A percentile compares a stretch with the other conserved stretches of the same genome.
These are phyloP conservation scores for Hsuehochloa calcarea DNA, from an alignment of 176 grass and related monocot genomes.

Conservation along the genomic window DNA sequence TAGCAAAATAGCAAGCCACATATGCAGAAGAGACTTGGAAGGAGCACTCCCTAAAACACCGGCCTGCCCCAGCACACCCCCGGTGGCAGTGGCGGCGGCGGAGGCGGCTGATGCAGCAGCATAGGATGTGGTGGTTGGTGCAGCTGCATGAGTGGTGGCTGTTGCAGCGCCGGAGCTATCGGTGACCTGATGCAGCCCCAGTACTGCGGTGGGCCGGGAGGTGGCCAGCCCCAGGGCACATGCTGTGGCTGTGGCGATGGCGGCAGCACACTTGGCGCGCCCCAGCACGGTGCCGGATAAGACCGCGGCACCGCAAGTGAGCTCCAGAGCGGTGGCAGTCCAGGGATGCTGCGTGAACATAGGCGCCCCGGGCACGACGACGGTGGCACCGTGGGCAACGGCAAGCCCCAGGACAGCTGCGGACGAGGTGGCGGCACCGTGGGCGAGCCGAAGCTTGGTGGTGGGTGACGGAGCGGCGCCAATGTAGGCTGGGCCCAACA, in stretches of 20 bases:
- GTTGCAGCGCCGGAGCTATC: background rate
- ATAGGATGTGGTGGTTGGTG: background rate
- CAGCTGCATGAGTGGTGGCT: no score
- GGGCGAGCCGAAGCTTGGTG: background rate
- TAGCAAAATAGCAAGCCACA: background rate
- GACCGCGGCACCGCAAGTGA: background rate
- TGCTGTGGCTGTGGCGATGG: background rate
- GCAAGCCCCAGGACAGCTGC: conserved; percentile 38
- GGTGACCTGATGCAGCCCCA: background rate
- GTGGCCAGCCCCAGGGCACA: conserved; percentile 4
- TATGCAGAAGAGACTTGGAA: background rate
- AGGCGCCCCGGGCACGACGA: background rate
- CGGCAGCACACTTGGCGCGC: conserved; percentile 21
- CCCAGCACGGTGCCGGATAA: conserved; percentile 38
- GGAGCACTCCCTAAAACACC: background rate
- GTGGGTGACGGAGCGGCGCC: background rate
- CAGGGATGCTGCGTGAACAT: background rate
- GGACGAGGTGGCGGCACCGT: background rate
- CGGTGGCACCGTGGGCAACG: conserved; percentile 8
- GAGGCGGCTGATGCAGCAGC: conserved; percentile 6
- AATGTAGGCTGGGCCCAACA: background rate
- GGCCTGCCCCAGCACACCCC: background rate
- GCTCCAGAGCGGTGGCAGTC: conserved; percentile 11
- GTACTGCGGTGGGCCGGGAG: background rate
- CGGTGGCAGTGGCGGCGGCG: background rate